Evolutionary conservation across 2,329 filamentous ascomycete species (phyloP).

Genomic region (Diaporthe vaccinii): DNA sequence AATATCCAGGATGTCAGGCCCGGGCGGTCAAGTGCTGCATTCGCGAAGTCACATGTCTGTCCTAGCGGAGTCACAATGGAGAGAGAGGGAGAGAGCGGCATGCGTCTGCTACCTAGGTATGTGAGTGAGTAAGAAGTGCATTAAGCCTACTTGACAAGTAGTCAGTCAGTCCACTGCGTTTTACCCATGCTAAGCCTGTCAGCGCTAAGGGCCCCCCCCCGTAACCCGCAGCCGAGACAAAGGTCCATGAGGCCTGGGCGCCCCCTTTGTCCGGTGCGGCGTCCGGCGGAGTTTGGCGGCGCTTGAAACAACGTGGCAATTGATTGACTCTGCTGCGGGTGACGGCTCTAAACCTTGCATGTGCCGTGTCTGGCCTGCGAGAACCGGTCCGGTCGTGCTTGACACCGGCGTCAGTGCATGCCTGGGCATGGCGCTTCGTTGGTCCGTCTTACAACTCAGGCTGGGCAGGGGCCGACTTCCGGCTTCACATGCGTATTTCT

Average conservation of each 20-base stretch:
- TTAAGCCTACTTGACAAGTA: conserved; percentile 6
- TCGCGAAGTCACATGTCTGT: conserved; percentile 35
- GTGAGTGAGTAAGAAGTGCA: background rate
- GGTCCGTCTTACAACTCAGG: conserved; percentile 34
- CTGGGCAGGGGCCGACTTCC: conserved; percentile 8
- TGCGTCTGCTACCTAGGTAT: background rate
- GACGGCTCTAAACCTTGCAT: background rate
- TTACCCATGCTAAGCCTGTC: background rate
- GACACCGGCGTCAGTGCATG: conserved; percentile 9
- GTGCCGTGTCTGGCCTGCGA: conserved; percentile 18
- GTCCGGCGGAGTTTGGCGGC: background rate
- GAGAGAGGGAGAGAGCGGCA: background rate
- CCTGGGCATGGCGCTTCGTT: conserved; percentile 15
- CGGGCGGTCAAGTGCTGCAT: background rate
- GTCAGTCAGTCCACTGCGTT: background rate
- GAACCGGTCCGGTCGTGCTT: conserved; percentile 25
- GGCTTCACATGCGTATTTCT: conserved; percentile 15
- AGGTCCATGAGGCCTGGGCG: too few species aligned
- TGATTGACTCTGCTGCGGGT: background rate
- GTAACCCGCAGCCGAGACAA: conserved; percentile 5
- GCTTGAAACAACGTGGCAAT: background rate
- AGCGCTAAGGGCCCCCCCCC: conserved; percentile 8
- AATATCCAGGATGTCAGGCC: background rate
- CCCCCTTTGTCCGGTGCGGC: conserved; percentile 1
- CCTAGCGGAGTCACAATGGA: background rate